Base-by-base conservation (phyloP, 78 protist genomes). In the Dictyostelium discoideum region DNA sequence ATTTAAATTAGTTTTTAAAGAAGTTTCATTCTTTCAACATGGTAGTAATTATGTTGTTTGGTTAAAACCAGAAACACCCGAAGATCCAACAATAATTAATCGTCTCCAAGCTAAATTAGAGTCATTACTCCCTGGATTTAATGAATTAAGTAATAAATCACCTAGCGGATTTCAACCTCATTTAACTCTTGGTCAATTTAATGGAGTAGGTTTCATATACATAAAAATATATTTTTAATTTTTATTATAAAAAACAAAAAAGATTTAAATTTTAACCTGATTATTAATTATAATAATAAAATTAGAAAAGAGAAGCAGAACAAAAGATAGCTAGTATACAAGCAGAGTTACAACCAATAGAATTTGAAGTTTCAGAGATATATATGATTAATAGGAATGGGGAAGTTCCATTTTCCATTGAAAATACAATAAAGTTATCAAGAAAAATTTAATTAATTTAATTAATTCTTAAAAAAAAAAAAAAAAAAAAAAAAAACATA, bases 121-220 rank as follows among this genome's bases (percentile, higher is more conserved):
- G 13, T 14, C 18, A 3, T 74, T 26, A 48, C 44, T 94, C 3
- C 93, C 92, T 48, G 92, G 92, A 14, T 94, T 86, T 26, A 79
- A 85, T 44, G 97, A 94, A 48, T 73, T 79, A 29, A 37, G 74
- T n/a, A 85, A n/a, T 22, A 85, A 85, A 79, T 85, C 92, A 5
- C 86, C 78, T 7, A 14, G 2, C 9, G 97, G 97, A 5, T 94
- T 94, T 81, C 44, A 42, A 16, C 97, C 97, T 5, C 97, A 94
- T 50, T 26, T 94, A 57, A 94, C 97, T 26, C 22, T 86, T 9
- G 97, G 97, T 44, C 97, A 94, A 79, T 86, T 86, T 50, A 24
- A n/a, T 18, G n/a, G 69, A 20, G 82, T 84, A 86, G 8, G 79
- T 86, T 7, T 48, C n/a, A 3, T 37, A 20, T 37, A 69, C 2